Percentiles rank a stretch among this genome's conserved stretches.
phyloP scores from a whole-genome alignment of 176 grass and related monocot genomes.

The Rhynchospora pubera region DNA sequence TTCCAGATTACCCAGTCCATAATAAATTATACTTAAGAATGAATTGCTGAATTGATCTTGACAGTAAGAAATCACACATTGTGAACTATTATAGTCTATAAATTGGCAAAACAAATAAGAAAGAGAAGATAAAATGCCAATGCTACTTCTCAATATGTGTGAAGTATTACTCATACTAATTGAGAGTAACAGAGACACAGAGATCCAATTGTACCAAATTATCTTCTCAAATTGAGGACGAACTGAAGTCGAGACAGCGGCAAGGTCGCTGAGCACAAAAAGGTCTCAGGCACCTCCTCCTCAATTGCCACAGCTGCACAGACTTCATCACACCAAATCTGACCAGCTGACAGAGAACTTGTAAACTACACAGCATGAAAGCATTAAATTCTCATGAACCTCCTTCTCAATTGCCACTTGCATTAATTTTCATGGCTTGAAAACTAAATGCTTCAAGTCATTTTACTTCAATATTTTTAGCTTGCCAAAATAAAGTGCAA shows the following conservation, averaged over 20 bases:
- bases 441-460: no score
- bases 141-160: background rate
- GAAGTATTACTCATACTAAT: background rate
- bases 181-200: background rate
- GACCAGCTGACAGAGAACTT: background rate
- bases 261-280: conserved; percentile 51
- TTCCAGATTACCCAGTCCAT: no score
- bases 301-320: conserved; percentile 71
- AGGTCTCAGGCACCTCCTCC: conserved; percentile 85
- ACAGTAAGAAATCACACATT: background rate
- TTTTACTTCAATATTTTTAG: no score
- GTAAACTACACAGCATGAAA: no score
- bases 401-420: no score
- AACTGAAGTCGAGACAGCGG: conserved; percentile 48
- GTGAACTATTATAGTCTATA: background rate
- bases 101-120: background rate
- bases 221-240: conserved; percentile 91
- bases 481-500: no score
- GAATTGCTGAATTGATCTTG: background rate
- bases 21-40: background rate
- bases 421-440: no score
- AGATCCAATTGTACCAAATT: conserved; percentile 33
- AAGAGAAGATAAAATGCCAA: background rate
- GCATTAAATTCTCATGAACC: no score
- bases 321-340: conserved; percentile 1